A percentile compares a stretch with the other conserved stretches of the same genome.
Conservation (phyloP, 805 yeast genomes). For the Cyberlindnera mississippiensis region DNA sequence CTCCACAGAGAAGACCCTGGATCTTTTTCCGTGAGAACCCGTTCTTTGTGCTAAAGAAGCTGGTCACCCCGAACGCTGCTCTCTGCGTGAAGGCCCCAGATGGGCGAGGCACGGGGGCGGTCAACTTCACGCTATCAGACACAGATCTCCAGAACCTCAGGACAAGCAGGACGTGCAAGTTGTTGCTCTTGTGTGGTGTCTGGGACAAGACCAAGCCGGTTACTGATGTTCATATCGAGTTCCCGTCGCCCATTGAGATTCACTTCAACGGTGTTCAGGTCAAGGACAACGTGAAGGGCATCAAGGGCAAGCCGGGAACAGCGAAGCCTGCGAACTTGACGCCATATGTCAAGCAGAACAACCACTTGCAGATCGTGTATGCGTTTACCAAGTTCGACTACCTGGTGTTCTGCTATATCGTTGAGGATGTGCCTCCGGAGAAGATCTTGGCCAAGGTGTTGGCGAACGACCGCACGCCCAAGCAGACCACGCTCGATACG, state of each 20-base stretch:
- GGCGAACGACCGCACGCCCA: constrained; percentile 48
- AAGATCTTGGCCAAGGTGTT: constrained; percentile 39
- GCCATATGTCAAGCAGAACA: constrained; percentile 35
- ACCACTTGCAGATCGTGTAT: constrained; percentile 50
- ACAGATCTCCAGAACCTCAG: constrained; percentile 39
- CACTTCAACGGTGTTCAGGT: constrained; percentile 50
- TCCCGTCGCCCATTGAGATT: constrained; percentile 71
- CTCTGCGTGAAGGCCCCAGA: constrained; percentile 37
- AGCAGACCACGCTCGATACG: constrained; percentile 44
- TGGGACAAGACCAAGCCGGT: constrained; percentile 24
- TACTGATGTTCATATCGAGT: constrained; percentile 43
- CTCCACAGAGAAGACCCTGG: constrained; percentile 32
- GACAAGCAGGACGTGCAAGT: constrained; percentile 29
- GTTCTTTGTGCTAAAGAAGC: constrained; percentile 47
- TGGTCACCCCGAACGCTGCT: constrained; percentile 47
- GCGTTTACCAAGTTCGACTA: constrained; percentile 51
- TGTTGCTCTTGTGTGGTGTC: constrained; percentile 57
- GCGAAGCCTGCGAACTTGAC: constrained; percentile 82
- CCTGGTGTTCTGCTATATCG: constrained; percentile 55
- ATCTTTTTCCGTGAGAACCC: constrained; percentile 51
- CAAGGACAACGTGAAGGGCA: constrained; percentile 61
- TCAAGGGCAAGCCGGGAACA: constrained; percentile 74
- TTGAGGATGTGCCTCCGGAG: constrained; percentile 42
- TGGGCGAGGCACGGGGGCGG: constrained; percentile 41
- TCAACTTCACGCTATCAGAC: constrained; percentile 40